Conservation (phyloP, 768 basidiomycete genomes). For the Mycena galericulata region DNA sequence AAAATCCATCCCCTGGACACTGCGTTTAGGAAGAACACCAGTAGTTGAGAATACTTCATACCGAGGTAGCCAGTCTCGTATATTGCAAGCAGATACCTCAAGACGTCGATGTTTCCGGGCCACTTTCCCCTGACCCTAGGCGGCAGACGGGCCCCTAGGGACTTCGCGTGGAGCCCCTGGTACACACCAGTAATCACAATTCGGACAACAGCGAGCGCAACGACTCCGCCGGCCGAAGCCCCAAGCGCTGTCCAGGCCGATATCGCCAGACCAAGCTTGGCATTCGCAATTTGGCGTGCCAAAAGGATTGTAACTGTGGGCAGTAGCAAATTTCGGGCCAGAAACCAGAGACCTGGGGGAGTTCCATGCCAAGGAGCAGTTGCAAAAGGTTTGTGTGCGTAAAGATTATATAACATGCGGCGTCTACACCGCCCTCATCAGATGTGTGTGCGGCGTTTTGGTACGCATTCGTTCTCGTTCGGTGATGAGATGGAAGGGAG, state of each 20-base stretch:
- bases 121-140: neutral
- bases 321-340: neutral
- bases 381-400: too few relatives aligned
- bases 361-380: too few relatives aligned
- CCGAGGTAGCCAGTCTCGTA: conserved; percentile 2
- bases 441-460: too few relatives aligned
- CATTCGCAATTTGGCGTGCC: neutral
- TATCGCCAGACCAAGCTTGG: neutral
- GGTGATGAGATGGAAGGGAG: too few relatives aligned
- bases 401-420: too few relatives aligned
- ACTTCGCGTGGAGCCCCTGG: neutral
- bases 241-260: neutral
- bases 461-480: too few relatives aligned
- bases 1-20: conserved; percentile 16
- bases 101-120: conserved; percentile 12
- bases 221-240: neutral
- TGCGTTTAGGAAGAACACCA: neutral
- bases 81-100: conserved; percentile 29
- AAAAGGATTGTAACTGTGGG: neutral
- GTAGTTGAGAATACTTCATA: neutral
- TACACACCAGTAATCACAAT: neutral
- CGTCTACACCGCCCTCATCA: too few relatives aligned
- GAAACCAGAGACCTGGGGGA: too few relatives aligned
- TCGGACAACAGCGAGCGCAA: neutral
- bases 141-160: conserved; percentile 11